Base-by-base conservation (phyloP, 2,329 filamentous ascomycete genomes). In the Alternaria angustiovoidea region DNA sequence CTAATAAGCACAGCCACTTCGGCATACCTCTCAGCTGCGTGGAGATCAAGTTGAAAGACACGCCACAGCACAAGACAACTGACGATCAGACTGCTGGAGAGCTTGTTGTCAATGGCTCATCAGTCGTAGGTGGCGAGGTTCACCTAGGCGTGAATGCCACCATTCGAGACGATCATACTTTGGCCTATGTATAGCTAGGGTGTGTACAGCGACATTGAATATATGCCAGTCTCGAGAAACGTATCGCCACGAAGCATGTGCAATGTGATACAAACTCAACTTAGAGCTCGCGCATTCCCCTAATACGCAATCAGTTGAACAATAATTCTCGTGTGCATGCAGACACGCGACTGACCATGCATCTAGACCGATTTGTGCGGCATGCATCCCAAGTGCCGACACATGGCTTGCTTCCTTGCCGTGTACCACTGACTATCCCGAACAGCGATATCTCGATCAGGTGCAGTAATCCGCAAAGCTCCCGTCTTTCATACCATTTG, bases 21-120 rank as follows among this genome's bases (percentile, higher is more conserved):
- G 95, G 95, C 3, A 84, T 90, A 9, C 94, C 94, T 2, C 75
- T 95, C 41, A 92, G 90, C 64, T 90, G 88, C 68, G 86, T 94
- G 1, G 94, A 98, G 81, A 77, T 97, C 39, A 86, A 91, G 71
- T 76, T 97, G 62, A 86, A 84, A 68, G 90, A 93, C 73, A 87
- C 82, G 32, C 81, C 81, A 5, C 79, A 80, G 34, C 81, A 86
- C 63, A 88, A 87, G 78, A 90, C 89, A 3, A 88, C 86, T 0
- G 89, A 92, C 64, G 84, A 87, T 9, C 71, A 76, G 18, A 57
- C 57, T 32, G 73, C 74, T 3, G 77, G 77, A 39, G 82, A 93
- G 87, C 88, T 96, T 67, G 81, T 89, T 38, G 90, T 90, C 4
- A 84, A 84, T 34, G 93, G 93, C 1, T 91, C 92, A 12, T 88